Evolutionary conservation across 2,329 filamentous ascomycete genomes (phyloP), one percentile per base, ranked within the genome.

Genomic region (Anthostomella pinea): DNA sequence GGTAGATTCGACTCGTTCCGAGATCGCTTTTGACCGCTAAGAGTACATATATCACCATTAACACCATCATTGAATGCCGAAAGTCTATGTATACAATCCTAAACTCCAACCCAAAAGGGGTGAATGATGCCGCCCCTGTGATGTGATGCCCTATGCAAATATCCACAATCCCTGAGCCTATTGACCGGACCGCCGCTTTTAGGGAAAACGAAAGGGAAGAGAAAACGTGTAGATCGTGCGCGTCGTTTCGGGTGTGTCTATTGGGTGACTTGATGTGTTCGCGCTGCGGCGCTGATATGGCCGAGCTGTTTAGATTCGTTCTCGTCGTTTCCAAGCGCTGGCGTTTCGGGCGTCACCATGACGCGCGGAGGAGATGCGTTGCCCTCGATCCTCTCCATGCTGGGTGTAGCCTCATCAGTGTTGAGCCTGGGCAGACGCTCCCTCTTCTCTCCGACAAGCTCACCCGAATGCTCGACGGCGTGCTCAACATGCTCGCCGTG

Each of bases 271-370:
- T 63, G 52, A 4, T 54, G 52, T 16, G 56, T 46, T 26, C 54
- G 54, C 42, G 68, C 64, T 11, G 62, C 51, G 9, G 64, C 49
- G n/a, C 54, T 57, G 5, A 66, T 54, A 31, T 62, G 57, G 6
- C 67, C 69, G 5, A 73, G 57, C 37, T 66, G 65, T 56, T 75
- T 75, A 4, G 59, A 58, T 30, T 68, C 65, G 3, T 60, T 46
- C 6, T 59, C 55, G 8, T 51, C 60, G 3, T 65, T 61, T 1
- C 44, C 40, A 0, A 62, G 54, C 1, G 59, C 60, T 3, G 73
- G 71, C 1, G 73, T 76, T 11, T 67, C 72, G 0, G 72, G 70
- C 0, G 72, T 75, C n/a, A 77, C 49, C 25, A 65, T 67, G 1
- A 75, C 49, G 24, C 69, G 59, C 0, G 72, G 72, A 0, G 68